phyloP scores from a whole-genome alignment of 2,329 filamentous ascomycete species.

The Cryphonectria japonica region DNA sequence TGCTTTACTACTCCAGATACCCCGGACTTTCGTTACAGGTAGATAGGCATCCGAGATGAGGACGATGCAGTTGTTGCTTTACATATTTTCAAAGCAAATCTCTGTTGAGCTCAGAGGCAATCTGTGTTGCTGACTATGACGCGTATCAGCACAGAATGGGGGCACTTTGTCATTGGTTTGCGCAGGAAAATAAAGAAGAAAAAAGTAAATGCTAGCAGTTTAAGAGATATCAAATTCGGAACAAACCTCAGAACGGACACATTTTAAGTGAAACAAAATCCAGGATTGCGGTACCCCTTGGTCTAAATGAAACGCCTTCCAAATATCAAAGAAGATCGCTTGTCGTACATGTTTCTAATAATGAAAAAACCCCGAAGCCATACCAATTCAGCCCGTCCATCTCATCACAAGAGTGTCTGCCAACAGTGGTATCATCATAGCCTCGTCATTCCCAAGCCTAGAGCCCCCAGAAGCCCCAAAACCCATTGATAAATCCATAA shows the following conservation, averaged over 20 bases:
- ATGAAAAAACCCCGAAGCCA: not conserved
- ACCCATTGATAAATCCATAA: not conserved
- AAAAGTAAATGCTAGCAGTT: not conserved
- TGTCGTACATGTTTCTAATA: not conserved
- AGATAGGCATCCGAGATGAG: not conserved
- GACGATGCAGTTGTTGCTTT: not conserved
- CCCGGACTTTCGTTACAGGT: slow-evolving; percentile 23
- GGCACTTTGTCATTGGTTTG: not conserved
- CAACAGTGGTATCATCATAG: not conserved
- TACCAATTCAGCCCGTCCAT: not conserved
- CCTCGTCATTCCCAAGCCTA: not conserved
- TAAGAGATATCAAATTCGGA: not conserved
- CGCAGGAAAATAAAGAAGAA: not conserved
- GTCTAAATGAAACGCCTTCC: too few species aligned
- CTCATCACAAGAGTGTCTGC: not conserved
- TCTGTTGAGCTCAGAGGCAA: not conserved
- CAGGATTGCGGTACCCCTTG: not conserved
- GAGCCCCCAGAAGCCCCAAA: not conserved
- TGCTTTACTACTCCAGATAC: slow-evolving; percentile 15
- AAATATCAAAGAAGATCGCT: not conserved
- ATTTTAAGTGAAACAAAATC: not conserved
- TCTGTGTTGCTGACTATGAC: not conserved
- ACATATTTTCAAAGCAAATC: not conserved
- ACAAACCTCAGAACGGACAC: not conserved
- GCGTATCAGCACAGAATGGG: too few species aligned